These are phyloP conservation scores for Russula olivacea DNA, from an alignment of 768 basidiomycete species.

Conservation along the genomic window DNA sequence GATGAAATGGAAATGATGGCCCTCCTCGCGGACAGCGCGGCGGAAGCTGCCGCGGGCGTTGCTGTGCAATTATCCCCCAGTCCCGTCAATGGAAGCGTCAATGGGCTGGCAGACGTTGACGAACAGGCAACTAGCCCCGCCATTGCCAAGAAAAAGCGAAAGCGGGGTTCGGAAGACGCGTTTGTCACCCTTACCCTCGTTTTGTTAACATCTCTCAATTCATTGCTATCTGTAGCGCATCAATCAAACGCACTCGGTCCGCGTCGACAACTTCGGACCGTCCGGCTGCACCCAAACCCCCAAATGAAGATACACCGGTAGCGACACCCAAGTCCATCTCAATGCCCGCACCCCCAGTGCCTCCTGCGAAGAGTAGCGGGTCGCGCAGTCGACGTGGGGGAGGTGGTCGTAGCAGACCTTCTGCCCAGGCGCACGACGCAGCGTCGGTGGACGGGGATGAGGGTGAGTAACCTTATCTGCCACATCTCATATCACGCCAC, in stretches of 20 bases:
- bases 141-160: slow-evolving; percentile 61
- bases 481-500: slow-evolving; percentile 32
- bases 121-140: slow-evolving; percentile 42
- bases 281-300: slow-evolving; percentile 36
- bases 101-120: slow-evolving; percentile 39
- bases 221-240: slow-evolving; percentile 32
- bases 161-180: slow-evolving; percentile 68
- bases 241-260: slow-evolving; percentile 73
- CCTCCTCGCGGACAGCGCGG: slow-evolving; percentile 56
- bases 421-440: slow-evolving; percentile 29
- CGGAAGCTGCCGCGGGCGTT: slow-evolving; percentile 65
- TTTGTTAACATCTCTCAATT: slow-evolving; percentile 18
- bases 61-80: slow-evolving; percentile 41
- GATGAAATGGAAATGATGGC: slow-evolving; percentile 79
- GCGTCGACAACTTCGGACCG: slow-evolving; percentile 65
- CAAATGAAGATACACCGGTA: slow-evolving; percentile 41
- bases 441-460: slow-evolving; percentile 53
- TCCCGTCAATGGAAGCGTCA: slow-evolving; percentile 30
- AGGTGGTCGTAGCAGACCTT: slow-evolving; percentile 28
- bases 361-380: slow-evolving; percentile 25
- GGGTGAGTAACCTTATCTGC: slow-evolving; percentile 40
- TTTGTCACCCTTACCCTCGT: slow-evolving; percentile 35
- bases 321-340: slow-evolving; percentile 25
- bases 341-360: slow-evolving; percentile 25
- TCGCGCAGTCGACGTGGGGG: slow-evolving; percentile 31